Base-by-base conservation (phyloP, 2,329 filamentous ascomycete genomes). In the Trichoderma breve region DNA sequence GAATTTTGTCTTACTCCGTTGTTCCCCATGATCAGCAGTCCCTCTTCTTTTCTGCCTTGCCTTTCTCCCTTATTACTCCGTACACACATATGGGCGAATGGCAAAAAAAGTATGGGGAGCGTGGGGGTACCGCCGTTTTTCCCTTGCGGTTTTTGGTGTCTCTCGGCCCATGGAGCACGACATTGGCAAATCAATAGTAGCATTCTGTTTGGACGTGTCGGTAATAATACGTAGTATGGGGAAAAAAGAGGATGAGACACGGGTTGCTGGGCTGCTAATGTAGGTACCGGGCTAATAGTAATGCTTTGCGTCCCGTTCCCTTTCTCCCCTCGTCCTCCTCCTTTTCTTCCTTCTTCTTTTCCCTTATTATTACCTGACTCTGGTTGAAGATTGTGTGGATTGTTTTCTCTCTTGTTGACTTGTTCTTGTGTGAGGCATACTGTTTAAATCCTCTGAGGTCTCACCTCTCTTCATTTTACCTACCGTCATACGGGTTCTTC, bases 141-240 rank as follows among this genome's bases (percentile, higher is more conserved):
- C 39, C 39, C 39, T 18, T 30, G 53, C 36, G 65, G 24, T 39
- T n/a, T 68, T 28, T 36, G 32, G 24, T 67, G 24, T 32, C 28
- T 60, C 34, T 60, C 28, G 34, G 34, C 53, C 65, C 34, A 57
- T 60, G 65, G 34, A 60, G 51, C 53, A 58, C 53, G 36, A 60
- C 65, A 68, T 68, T 58, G 65, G 32, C 51, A 58, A 36, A 36
- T 24, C 30, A 18, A 32, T n/a, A 26, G 18, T 43, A 68, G 30
- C 34, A 55, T 62, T 15, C 5, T 26, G 43, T 24, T 66, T 51
- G 18, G 53, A 26, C 43, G 18, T 43, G 30, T 57, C 53, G 53
- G 65, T 28, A 60, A 68, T 57, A 30, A 67, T 14, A 39, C 51
- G 32, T 58, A 58, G 51, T 34, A 67, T 67, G 64, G 64, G 64